Conservation (phyloP, 2,329 filamentous ascomycete genomes). For the Curvularia lunata region DNA sequence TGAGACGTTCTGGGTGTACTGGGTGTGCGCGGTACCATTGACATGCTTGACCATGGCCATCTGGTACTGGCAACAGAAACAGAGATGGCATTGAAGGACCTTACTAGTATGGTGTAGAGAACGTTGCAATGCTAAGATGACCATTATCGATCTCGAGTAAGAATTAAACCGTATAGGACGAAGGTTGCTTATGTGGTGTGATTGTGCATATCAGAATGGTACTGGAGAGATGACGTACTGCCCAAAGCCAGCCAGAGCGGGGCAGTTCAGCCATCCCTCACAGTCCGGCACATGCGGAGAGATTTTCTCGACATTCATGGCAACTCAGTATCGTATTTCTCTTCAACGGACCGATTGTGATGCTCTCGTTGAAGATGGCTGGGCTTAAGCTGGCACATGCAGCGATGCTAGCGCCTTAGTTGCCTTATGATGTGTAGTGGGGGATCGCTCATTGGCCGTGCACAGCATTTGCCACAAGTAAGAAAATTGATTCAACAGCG, state of each 20-base stretch:
- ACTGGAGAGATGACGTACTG: background rate
- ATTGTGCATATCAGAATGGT: too few species aligned
- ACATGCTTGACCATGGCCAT: too few species aligned
- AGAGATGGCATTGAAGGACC: too few species aligned
- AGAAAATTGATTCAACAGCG: slow-evolving; percentile 32
- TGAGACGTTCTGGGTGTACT: too few species aligned
- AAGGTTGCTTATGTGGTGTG: too few species aligned
- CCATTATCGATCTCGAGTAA: too few species aligned
- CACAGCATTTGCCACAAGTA: slow-evolving; percentile 26
- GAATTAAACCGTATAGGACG: too few species aligned
- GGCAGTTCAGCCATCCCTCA: background rate
- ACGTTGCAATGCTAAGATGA: too few species aligned
- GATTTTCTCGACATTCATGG: background rate
- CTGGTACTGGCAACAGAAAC: too few species aligned
- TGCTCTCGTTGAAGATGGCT: background rate
- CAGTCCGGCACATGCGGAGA: background rate
- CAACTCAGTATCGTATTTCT: background rate
- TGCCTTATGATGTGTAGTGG: slow-evolving; percentile 28
- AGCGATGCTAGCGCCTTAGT: slow-evolving; percentile 19
- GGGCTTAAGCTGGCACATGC: slow-evolving; percentile 1
- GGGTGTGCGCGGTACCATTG: too few species aligned
- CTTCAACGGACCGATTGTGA: background rate
- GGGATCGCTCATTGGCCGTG: slow-evolving; percentile 28
- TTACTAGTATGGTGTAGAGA: too few species aligned
- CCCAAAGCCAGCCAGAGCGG: background rate